Base-by-base conservation (phyloP, 2,329 filamentous ascomycete species). In the Aspergillus pseudoviridinutans region DNA sequence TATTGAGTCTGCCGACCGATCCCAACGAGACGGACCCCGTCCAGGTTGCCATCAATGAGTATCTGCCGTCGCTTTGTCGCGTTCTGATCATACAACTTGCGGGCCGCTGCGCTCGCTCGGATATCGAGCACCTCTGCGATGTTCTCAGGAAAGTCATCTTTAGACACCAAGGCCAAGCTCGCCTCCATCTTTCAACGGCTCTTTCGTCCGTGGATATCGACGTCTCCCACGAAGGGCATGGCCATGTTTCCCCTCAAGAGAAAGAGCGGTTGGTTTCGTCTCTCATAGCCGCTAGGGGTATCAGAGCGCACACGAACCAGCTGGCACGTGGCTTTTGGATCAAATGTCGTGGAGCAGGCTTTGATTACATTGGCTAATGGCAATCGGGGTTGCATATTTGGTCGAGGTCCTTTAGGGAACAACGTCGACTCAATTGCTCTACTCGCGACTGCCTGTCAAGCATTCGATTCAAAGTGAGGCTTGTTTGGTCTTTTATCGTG, bases 81-180 rank as follows among this genome's bases (percentile, higher is more conserved):
- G 71, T 76, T 7, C 61, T 79, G 10, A 68, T 78, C 24, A 68
- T 65, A 3, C 76, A 78, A 53, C 60, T 79, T 32, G 72, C 74
- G 12, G 78, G 78, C 3, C 69, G 66, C 49, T 79, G 77, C 55
- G 75, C 78, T 12, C 71, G 78, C 44, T 79, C 77, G 1, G 77
- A 79, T 56, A 66, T 79, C 17, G 70, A 74, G 5, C 74, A 71
- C 59, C 69, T 79, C 10, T 70, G 65, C 51, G 76, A 78, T 47
- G 69, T 75, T 9, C 68, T 80, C 38, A 71, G 75, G 53, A 72
- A 70, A 49, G 69, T 74, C 25, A 62, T 78, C 6, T 78, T 76
- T 61, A 76, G 76, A 50, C 72, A 78, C 49, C 73, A 72, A 55
- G 72, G 69, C 41, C 61, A 73, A 35, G 75, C 76, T 5, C 74